Base-by-base conservation (phyloP, 306 rosid species). In the Cicer bijugum region DNA sequence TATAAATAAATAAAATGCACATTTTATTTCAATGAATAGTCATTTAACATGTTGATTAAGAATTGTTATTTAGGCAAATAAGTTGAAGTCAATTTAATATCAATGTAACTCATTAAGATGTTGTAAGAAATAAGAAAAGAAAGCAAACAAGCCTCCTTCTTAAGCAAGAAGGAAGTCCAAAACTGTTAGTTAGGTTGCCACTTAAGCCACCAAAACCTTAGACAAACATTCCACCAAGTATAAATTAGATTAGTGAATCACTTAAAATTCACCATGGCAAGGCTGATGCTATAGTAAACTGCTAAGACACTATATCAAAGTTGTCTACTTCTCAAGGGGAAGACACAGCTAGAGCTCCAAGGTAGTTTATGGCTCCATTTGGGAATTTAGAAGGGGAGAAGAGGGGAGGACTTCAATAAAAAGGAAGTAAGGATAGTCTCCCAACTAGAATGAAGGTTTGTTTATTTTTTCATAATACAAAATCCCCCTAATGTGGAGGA, bases 171-270 rank as follows among this genome's bases (percentile, higher is more conserved):
- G 9, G 16, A 65, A 6, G 15, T 17, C 70, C 38, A 16, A 19
- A 65, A 33, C 70, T 65, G 70, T 42, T 38, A 43, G 9, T 9
- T 64, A 42, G 50, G 69, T 40, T 40, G 69, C 10, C 50, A 40
- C 69, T 64, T 42, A 40, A 62, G 6, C 35, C 33, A 16, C 35
- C 19, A 38, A 14, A 43, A 71, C 20, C 66, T 38, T 70, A 53
- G 20, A 56, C 8, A 38, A 17, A 12, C n/a, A 67, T 12, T 67
- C 4, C 44, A 71, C 23, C 7, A 8, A 14, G 14, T 19, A 19
- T 71, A 8, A 71, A 20, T 12, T 39, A 39, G 42, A 71, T 19
- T 71, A 56, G 14, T 8, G 2, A 56, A n/a, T 43, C n/a, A 23
- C 23, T 42, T 4, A 63, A 63, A 52, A 5, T 12, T 63, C 12